Evolutionary conservation across 768 basidiomycete genomes (phyloP), one percentile per base, ranked within the genome.

Genomic region (Collybia nuda): DNA sequence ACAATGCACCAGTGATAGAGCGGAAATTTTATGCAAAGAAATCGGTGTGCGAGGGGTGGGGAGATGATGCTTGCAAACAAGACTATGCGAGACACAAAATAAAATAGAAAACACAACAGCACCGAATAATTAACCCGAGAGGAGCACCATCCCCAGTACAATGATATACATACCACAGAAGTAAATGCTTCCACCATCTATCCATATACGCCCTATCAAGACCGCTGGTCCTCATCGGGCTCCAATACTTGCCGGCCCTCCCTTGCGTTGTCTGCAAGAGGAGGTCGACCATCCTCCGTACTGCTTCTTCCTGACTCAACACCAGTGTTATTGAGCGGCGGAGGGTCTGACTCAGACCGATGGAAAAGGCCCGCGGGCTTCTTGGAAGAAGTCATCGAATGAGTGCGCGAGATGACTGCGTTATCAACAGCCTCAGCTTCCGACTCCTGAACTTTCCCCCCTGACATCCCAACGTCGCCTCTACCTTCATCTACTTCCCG

Each of bases 301-400:
- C 39, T 19, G 11, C 26, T 26, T 18, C 32, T 26, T n/a, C 23
- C 19, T 4, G 11, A n/a, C 22, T 36, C 45, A 7, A 17, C 37
- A 47, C n/a, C 24, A 37, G 22, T 8, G 12, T 22, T 11, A 6
- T 46, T 21, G 28, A 9, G 17, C 9, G 46, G 24, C 12, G 28
- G 23, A 28, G 41, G 48, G 7, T 41, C 53, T 18, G 46, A 46
- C 23, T 24, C 44, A 6, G 48, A 40, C 17, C 44, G 44, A 22
- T 36, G 44, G n/a, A 6, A 36, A 22, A 43, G 15, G 39, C 26
- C 43, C 8, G 26, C 19, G 26, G 58, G 58, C 35, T 52, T 54
- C 48, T 55, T 57, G 29, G 32, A 44, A 35, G 51, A 40, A 19
- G 48, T 40, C 61, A 62, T 57, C 24, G 58, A 62, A 37, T 62